Percentiles rank a stretch among this genome's conserved stretches.
Evolutionary conservation across 805 yeast species (phyloP).

Genomic region (Lachancea mirantina): DNA sequence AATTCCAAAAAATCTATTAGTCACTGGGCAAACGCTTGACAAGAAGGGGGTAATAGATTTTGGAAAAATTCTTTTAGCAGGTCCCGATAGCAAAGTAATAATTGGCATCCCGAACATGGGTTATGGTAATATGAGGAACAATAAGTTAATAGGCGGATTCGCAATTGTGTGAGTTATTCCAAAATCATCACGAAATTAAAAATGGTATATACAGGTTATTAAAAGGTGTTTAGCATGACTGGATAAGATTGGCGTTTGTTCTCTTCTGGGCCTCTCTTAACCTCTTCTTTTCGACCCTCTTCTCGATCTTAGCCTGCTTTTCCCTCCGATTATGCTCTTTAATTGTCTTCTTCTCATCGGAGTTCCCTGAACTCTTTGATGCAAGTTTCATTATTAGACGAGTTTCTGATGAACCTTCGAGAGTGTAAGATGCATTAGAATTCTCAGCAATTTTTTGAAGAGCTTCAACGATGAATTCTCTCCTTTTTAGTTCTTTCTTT

Average conservation of each 20-base stretch:
- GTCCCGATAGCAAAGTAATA: slow-evolving; percentile 24
- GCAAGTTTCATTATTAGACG: slow-evolving; percentile 26
- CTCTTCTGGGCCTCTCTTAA: slow-evolving; percentile 7
- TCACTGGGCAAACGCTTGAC: slow-evolving; percentile 14
- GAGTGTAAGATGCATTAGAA: slow-evolving; percentile 17
- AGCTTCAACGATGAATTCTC: slow-evolving; percentile 29
- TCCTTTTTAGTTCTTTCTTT: slow-evolving; percentile 30
- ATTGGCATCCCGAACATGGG: slow-evolving; percentile 37
- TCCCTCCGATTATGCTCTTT: slow-evolving; percentile 31
- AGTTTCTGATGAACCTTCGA: slow-evolving; percentile 27
- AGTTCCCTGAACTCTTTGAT: slow-evolving; percentile 16
- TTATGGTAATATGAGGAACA: slow-evolving; percentile 25
- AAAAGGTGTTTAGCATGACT: slow-evolving; percentile 3
- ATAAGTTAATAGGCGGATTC: slow-evolving; percentile 30
- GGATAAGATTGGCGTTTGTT: not conserved
- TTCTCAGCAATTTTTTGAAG: slow-evolving; percentile 26
- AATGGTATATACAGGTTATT: slow-evolving; percentile 5
- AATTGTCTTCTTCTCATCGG: slow-evolving; percentile 24
- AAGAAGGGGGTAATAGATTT: slow-evolving; percentile 37
- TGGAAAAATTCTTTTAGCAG: slow-evolving; percentile 34
- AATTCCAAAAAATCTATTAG: slow-evolving; percentile 8
- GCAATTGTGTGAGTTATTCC: slow-evolving; percentile 1
- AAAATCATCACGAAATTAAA: not conserved
- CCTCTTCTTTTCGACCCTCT: slow-evolving; percentile 20
- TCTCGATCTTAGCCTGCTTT: slow-evolving; percentile 30